A percentile compares a stretch with the other conserved stretches of the same genome.
Evolutionary conservation across 2,329 filamentous ascomycete species (phyloP).

Genomic region (Sarocladiaceae sp.): DNA sequence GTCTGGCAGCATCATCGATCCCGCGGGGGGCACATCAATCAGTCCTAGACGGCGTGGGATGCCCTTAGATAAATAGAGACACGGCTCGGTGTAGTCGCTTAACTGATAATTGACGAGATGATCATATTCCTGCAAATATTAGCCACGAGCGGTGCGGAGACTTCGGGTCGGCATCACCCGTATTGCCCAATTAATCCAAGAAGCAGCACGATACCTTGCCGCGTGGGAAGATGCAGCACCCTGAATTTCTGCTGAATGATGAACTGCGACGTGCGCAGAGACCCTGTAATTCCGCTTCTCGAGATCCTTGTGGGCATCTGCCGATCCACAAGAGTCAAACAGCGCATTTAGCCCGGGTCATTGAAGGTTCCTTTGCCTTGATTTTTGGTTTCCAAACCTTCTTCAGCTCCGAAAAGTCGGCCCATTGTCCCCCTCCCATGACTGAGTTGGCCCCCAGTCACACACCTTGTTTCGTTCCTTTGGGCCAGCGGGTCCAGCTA

Average conservation of each 20-base stretch:
- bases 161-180: conserved; percentile 4
- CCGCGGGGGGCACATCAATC: too few relatives aligned
- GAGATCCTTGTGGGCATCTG: not conserved
- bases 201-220: conserved; percentile 2
- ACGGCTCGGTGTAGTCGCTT: not conserved
- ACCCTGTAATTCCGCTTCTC: conserved; percentile 7
- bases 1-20: not conserved
- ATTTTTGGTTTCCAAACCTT: conserved; percentile 1
- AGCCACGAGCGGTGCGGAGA: not conserved
- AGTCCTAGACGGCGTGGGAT: not conserved
- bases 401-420: not conserved
- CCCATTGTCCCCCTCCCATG: not conserved
- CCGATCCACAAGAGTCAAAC: not conserved
- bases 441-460: not conserved
- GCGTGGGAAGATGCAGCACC: too few relatives aligned
- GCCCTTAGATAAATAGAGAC: not conserved
- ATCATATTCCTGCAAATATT: not conserved
- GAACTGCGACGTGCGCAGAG: not conserved
- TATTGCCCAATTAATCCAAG: conserved; percentile 6
- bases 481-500: not conserved
- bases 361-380: not conserved
- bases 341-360: not conserved
- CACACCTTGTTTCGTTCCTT: conserved; percentile 1
- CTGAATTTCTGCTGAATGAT: conserved; percentile 1
- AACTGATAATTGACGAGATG: not conserved